Percentiles rank a stretch among this genome's conserved stretches.
phyloP scores from a whole-genome alignment of 768 basidiomycete genomes.

The Pisolithus orientalis region DNA sequence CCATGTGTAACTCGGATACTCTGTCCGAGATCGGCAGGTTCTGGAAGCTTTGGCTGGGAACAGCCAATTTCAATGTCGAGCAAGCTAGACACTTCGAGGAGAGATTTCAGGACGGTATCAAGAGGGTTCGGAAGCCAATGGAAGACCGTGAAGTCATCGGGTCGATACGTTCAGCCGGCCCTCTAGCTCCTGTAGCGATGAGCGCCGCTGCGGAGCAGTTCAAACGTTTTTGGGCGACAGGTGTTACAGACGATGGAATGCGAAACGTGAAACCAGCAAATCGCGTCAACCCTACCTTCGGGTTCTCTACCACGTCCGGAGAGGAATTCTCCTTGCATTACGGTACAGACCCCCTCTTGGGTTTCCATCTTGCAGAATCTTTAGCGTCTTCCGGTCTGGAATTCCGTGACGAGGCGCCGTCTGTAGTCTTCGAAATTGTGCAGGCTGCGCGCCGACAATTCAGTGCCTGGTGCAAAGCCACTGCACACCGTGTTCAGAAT shows the following conservation, averaged over 20 bases:
- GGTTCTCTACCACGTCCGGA: slow-evolving; percentile 14
- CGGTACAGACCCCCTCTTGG: slow-evolving; percentile 22
- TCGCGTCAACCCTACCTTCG: slow-evolving; percentile 25
- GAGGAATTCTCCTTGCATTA: slow-evolving; percentile 24
- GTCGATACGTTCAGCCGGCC: slow-evolving; percentile 24
- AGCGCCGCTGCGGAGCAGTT: slow-evolving; percentile 14
- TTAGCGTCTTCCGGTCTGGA: slow-evolving; percentile 7
- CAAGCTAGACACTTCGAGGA: slow-evolving; percentile 10
- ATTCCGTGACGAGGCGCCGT: slow-evolving; percentile 1
- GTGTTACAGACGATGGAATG: slow-evolving; percentile 13
- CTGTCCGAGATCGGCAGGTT: slow-evolving; percentile 16
- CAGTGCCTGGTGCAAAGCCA: slow-evolving; percentile 22
- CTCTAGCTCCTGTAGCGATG: slow-evolving; percentile 11
- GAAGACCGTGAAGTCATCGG: neutral
- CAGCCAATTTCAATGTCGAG: slow-evolving; percentile 8
- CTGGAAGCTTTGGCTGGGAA: slow-evolving; percentile 16
- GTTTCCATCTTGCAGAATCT: slow-evolving; percentile 28
- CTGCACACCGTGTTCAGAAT: slow-evolving; percentile 6
- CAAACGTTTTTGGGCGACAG: slow-evolving; percentile 19
- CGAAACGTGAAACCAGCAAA: slow-evolving; percentile 4
- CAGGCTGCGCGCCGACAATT: slow-evolving; percentile 16
- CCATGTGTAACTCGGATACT: slow-evolving; percentile 17
- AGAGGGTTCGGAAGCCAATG: slow-evolving; percentile 1
- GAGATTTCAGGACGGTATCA: slow-evolving; percentile 16
- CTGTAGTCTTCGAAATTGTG: slow-evolving; percentile 14